These are phyloP conservation scores for Erucastrum elatum DNA, from an alignment of 345 rosid genomes.

Conservation along the genomic window DNA sequence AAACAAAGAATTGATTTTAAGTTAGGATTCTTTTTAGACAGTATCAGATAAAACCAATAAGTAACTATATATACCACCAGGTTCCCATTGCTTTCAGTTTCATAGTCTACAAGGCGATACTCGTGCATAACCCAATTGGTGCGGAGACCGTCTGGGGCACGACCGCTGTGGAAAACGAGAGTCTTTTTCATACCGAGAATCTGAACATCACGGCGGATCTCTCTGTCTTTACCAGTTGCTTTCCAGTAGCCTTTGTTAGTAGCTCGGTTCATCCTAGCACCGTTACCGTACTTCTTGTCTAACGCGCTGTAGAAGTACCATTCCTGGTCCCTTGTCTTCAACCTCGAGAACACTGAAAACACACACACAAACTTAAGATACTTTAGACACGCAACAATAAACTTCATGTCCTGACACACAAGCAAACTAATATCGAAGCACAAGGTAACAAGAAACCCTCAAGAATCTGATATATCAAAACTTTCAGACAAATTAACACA, in stretches of 20 bases:
- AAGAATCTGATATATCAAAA: not conserved
- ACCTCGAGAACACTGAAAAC: slow-evolving; percentile 55
- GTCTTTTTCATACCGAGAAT: slow-evolving; percentile 85
- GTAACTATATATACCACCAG: slow-evolving; percentile 46
- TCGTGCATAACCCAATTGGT: slow-evolving; percentile 99
- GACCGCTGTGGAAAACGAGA: slow-evolving; percentile 78
- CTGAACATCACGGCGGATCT: slow-evolving; percentile 49
- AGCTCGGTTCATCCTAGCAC: slow-evolving; percentile 86
- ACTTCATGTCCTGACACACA: slow-evolving; percentile 36
- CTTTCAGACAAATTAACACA: not conserved
- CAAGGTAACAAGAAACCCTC: slow-evolving; percentile 2
- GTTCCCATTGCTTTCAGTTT: slow-evolving; percentile 45
- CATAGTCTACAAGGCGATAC: slow-evolving; percentile 78
- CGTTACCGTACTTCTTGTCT: slow-evolving; percentile 83
- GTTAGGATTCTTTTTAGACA: not conserved
- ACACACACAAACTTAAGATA: slow-evolving; percentile 10
- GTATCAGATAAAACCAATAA: not conserved
- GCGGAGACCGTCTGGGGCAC: slow-evolving; percentile 83
- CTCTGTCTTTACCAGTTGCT: slow-evolving; percentile 89
- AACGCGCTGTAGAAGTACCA: slow-evolving; percentile 87
- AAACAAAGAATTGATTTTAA: slow-evolving; percentile 19
- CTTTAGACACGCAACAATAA: not conserved
- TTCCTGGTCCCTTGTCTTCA: slow-evolving; percentile 89
- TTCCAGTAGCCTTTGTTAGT: slow-evolving; percentile 88
- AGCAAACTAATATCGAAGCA: slow-evolving; percentile 14